Base-by-base conservation (phyloP, 2,329 filamentous ascomycete species). In the Rhinocladiella mackenziei region DNA sequence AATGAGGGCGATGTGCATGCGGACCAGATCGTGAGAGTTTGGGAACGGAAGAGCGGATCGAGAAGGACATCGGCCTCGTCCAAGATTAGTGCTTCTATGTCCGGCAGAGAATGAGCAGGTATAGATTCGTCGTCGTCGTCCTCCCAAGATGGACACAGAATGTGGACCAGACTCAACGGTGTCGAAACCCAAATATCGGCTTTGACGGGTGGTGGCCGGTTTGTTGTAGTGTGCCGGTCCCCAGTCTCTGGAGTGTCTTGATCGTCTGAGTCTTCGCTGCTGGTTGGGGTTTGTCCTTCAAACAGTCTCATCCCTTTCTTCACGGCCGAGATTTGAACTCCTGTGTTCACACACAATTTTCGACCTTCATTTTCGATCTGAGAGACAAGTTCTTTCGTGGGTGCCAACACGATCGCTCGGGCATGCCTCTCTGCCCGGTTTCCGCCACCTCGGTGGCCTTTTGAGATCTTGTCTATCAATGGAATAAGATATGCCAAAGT, bases 1-100 rank as follows among this genome's bases (percentile, higher is more conserved):
- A 97, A 71, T n/a, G 74, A 67, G 2, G 78, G 72, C 55, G 83
- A 81, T 2, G 73, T 80, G 63, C 91, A 91, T 2, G 85, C 78
- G 30, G 79, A 77, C 89, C 89, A 96, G 51, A 97, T 82, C 3
- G 77, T 76, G 26, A 94, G 72, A 0, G 89, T 96, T 64, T 96
- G 89, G 15, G 92, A 84, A 45, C 86, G 79, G 71, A 98, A 98
- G 4, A 96, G 73, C 11, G 86, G 83, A 58, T 97, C 89, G 8
- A 98, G 77, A 4, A 98, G 81, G 10, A 97, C 89, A 64, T 98
- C 92, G 1, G 89, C 92, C 71, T 98, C 92, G 60, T 98, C 92
- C 2, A 98, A 73, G 25, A 97, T 76, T 13, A 98, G 70, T 38
- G 81, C 81, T 32, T 76, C 75, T 3, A 96, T 82, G 1, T 78